These are phyloP conservation scores for Russula griseocarnosa DNA, from an alignment of 768 basidiomycete species.

Conservation along the genomic window DNA sequence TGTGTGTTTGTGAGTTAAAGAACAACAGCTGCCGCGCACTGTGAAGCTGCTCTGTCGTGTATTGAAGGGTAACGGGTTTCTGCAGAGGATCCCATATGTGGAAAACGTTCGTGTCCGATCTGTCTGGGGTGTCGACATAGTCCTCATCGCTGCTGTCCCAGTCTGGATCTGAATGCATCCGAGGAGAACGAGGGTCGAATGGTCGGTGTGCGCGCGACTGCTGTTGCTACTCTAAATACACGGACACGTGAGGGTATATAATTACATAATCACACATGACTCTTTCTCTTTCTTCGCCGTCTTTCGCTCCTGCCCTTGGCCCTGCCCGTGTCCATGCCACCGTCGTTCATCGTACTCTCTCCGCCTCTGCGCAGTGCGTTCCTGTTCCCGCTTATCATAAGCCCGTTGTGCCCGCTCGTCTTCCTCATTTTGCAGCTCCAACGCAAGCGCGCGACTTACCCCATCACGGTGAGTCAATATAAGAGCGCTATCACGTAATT, in stretches of 20 bases:
- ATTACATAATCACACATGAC: conserved; percentile 23
- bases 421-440: conserved; percentile 77
- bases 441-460: conserved; percentile 58
- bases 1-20: background rate
- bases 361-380: background rate
- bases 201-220: background rate
- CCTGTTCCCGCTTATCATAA: conserved; percentile 37
- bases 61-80: conserved; percentile 27
- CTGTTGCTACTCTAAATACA: background rate
- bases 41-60: conserved; percentile 30
- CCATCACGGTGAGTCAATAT: background rate
- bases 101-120: conserved; percentile 23
- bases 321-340: background rate
- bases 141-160: conserved; percentile 7
- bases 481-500: background rate
- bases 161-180: conserved; percentile 15
- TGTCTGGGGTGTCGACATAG: conserved; percentile 21
- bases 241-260: conserved; percentile 4
- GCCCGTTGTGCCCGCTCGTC: conserved; percentile 43
- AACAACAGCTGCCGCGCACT: conserved; percentile 23
- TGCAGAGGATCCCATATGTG: conserved; percentile 29
- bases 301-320: conserved; percentile 17
- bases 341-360: conserved; percentile 10
- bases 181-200: too few relatives aligned
- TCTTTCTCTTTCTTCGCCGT: conserved; percentile 8